Base-by-base conservation (phyloP, 1,284 basidiomycete genomes). In the Malassezia arunalokei region DNA sequence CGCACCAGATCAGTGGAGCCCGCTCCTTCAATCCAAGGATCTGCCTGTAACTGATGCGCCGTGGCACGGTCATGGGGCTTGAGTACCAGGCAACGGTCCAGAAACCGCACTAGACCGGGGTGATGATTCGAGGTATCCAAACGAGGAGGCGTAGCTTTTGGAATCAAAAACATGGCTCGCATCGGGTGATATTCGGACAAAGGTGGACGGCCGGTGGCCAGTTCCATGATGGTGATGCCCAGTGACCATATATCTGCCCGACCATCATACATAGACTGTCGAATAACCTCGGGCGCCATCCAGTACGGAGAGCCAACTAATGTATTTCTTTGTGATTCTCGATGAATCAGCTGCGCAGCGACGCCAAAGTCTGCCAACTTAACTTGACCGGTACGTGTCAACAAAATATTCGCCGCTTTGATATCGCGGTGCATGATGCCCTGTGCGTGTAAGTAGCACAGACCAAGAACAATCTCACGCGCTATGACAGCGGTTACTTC, bases 381-480 rank as follows among this genome's bases (percentile, higher is more conserved):
- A 74, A 96, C 92, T 70, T 84, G 85, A 24, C 92, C 92, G 0
- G 81, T 81, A 0, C 85, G 86, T 1, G 87, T 89, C 9, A 96
- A 80, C 2, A 98, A 79, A 46, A 98, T 81, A 66, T 98, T 98
- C 44, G 94, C 92, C 0, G 92, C 92, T 75, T 98, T 98, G 80
- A 98, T 96, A 71, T 98, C 92, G 43, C 92, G 83, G 73, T 98
- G 92, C 56, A 98, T 96, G 63, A 91, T 96, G 45, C 87, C 85
- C 51, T 95, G 88, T 27, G 79, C 80, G 73, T 98, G 94, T 14
- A 98, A 82, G 71, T 98, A 98, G 54, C 89, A 86, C 40, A 98
- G 81, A 14, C 92, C 94, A n/a, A 86, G 76, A 24, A 98, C 79
- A 1, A 98, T 81, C 73, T 98, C 92, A 46, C 87, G 84, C 67